Evolutionary conservation across 2,329 filamentous ascomycete genomes (phyloP).

Genomic region (Coniochaeta sp.): DNA sequence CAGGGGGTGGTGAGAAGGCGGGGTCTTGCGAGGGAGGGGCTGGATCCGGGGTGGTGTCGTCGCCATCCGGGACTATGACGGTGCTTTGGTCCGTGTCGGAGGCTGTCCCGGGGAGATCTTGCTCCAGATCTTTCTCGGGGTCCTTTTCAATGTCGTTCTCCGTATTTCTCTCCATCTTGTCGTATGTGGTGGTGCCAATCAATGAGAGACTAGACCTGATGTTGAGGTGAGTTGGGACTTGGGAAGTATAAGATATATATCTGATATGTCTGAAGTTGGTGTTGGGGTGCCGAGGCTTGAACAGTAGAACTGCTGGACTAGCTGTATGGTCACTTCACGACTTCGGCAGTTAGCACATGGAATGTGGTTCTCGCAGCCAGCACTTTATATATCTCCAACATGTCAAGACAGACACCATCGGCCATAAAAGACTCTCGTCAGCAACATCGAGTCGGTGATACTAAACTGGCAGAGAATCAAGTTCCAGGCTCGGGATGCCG

Average conservation of each 20-base stretch:
- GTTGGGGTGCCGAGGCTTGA: neutral
- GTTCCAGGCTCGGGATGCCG: neutral
- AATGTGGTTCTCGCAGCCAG: neutral
- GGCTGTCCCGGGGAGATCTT: neutral
- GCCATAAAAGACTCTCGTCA: neutral
- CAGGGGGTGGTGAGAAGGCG: slow-evolving; percentile 9
- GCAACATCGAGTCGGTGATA: neutral
- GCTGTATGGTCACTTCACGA: neutral
- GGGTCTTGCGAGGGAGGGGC: neutral
- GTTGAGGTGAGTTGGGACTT: no score
- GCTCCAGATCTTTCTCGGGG: neutral
- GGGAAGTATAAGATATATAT: no score
- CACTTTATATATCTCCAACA: neutral
- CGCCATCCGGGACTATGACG: neutral
- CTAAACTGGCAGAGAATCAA: neutral
- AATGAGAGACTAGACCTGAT: no score
- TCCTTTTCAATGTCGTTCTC: neutral
- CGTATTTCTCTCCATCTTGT: neutral
- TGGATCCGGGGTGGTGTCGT: neutral
- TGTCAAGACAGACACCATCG: neutral
- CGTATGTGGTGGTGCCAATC: neutral
- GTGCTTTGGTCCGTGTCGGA: neutral
- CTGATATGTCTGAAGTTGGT: neutral
- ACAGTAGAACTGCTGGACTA: neutral
- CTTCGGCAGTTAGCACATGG: neutral